Evolutionary conservation across 2,329 filamentous ascomycete genomes (phyloP).

Genomic region (Aspergillus quadrilineatus): DNA sequence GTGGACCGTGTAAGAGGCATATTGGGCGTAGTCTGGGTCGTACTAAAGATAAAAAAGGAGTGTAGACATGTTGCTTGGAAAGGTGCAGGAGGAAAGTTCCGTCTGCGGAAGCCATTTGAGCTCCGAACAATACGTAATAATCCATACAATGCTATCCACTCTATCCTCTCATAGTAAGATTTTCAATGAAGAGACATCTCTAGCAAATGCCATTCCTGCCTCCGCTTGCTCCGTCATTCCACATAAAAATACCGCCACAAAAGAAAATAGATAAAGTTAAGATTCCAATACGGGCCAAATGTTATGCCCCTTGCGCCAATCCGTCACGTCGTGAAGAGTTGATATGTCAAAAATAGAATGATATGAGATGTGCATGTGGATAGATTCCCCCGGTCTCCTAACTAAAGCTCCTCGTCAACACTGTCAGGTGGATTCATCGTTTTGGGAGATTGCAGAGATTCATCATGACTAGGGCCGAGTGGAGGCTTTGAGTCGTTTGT

Average conservation of each 20-base stretch:
- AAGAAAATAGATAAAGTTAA: conserved; percentile 9
- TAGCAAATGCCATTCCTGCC: conserved; percentile 9
- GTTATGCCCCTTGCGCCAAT: conserved; percentile 22
- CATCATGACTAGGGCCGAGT: conserved; percentile 18
- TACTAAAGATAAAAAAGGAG: neutral
- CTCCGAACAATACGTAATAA: neutral
- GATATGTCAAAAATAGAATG: conserved; percentile 7
- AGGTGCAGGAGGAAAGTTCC: conserved; percentile 3
- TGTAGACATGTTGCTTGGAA: neutral
- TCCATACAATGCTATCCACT: conserved; percentile 1
- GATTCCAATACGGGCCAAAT: conserved; percentile 6
- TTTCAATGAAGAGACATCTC: conserved; percentile 6
- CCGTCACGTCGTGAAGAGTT: conserved; percentile 19
- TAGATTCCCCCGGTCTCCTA: neutral
- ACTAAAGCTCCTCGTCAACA: conserved; percentile 35
- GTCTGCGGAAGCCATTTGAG: conserved; percentile 9
- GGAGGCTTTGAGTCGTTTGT: conserved; percentile 10
- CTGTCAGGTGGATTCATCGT: conserved; percentile 10
- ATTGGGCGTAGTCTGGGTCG: neutral
- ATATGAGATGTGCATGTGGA: neutral
- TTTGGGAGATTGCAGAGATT: conserved; percentile 19
- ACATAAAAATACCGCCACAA: conserved; percentile 4
- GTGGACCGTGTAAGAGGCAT: conserved; percentile 52
- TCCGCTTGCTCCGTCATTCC: conserved; percentile 10
- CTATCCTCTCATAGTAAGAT: conserved; percentile 1